Evolutionary conservation across 202 grass and related monocot species (phyloP).

Genomic region (Tripidium arundinaceum): DNA sequence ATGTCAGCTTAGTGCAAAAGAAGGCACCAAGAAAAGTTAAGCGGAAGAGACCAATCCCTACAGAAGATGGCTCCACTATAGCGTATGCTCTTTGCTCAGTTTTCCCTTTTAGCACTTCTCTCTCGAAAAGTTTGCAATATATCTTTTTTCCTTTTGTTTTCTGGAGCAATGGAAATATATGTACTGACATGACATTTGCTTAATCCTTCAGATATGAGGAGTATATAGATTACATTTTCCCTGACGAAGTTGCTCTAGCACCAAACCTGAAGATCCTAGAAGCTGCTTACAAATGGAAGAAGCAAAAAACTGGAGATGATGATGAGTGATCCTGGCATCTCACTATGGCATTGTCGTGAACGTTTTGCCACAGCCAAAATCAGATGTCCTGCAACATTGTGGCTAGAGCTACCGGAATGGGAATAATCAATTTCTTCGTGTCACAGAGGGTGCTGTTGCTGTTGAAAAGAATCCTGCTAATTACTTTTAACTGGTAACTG

Average conservation of each 20-base stretch:
- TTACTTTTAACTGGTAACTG: background rate
- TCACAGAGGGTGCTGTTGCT: background rate
- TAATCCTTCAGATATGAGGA: conserved; percentile 69
- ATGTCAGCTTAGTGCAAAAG: conserved; percentile 78
- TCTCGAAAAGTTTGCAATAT: background rate
- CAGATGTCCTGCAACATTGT: background rate
- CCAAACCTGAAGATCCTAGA: conserved; percentile 88
- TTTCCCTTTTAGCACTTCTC: background rate
- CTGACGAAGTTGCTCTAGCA: conserved; percentile 71
- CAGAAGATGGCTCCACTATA: conserved; percentile 68
- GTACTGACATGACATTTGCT: conserved; percentile 32
- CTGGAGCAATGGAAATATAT: background rate
- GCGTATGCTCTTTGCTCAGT: conserved; percentile 49
- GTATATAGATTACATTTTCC: conserved; percentile 90
- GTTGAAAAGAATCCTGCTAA: background rate
- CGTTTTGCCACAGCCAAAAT: background rate
- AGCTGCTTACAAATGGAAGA: conserved; percentile 93
- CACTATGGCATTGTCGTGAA: background rate
- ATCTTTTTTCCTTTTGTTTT: background rate
- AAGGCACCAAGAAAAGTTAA: conserved; percentile 86
- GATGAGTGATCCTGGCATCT: conserved; percentile 42
- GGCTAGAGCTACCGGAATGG: background rate
- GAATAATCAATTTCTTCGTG: background rate
- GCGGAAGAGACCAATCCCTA: conserved; percentile 70
- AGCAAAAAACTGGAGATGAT: conserved; percentile 55